Evolutionary conservation across 768 basidiomycete species (phyloP).

Genomic region (Hortiboletus flavorubellus): DNA sequence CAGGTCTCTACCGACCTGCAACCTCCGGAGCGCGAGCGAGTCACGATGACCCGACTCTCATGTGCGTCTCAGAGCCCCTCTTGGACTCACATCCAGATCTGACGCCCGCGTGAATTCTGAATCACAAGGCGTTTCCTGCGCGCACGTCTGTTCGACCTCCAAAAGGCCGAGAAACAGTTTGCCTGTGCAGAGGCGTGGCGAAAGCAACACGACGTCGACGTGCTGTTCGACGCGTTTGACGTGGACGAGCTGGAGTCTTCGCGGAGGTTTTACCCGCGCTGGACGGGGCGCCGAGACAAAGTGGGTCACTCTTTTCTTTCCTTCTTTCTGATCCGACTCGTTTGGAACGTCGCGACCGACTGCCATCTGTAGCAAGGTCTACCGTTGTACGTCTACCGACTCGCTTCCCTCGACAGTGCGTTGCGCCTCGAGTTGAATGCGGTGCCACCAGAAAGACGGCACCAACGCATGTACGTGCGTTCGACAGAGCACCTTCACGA

Average conservation of each 20-base stretch:
- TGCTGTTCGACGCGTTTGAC: conserved; percentile 60
- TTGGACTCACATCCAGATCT: background rate
- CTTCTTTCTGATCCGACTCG: background rate
- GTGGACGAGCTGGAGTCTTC: conserved; percentile 56
- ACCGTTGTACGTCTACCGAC: conserved; percentile 73
- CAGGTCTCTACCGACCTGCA: conserved; percentile 49
- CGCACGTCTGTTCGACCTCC: conserved; percentile 65
- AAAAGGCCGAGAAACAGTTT: conserved; percentile 69
- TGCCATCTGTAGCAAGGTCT: conserved; percentile 48
- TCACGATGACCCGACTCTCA: conserved; percentile 63
- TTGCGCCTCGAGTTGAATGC: conserved; percentile 60
- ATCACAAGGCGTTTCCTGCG: conserved; percentile 69
- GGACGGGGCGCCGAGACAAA: conserved; percentile 79
- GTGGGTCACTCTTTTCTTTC: conserved; percentile 32
- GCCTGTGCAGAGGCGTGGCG: conserved; percentile 67
- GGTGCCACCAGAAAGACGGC: conserved; percentile 50
- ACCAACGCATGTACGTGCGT: conserved; percentile 65
- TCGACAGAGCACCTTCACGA: background rate
- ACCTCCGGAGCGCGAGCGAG: conserved; percentile 38
- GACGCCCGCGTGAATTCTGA: background rate
- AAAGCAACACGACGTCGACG: conserved; percentile 53
- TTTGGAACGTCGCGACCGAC: background rate
- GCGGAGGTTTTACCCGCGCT: conserved; percentile 70
- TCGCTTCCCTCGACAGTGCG: conserved; percentile 53
- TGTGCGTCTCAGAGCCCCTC: conserved; percentile 41